Conservation (phyloP, 1,284 basidiomycete genomes). For the Fomitopsis pinicola region DNA sequence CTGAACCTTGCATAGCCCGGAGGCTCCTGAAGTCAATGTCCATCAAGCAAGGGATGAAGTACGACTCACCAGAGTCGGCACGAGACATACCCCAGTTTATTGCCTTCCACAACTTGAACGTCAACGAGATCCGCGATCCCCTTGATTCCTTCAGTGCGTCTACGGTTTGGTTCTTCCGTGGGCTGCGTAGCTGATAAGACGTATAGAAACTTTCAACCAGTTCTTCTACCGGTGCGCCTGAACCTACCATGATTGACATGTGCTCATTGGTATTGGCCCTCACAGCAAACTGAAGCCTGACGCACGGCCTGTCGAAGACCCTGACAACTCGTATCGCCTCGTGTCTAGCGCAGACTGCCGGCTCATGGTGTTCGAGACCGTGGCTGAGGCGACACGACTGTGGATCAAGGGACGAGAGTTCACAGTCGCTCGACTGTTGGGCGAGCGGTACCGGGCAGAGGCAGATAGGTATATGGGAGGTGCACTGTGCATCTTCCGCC, state of each 20-base stretch:
- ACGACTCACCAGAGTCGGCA: conserved; percentile 81
- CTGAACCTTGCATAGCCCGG: conserved; percentile 44
- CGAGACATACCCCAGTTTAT: conserved; percentile 87
- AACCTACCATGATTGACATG: conserved; percentile 1
- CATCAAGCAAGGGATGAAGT: conserved; percentile 94
- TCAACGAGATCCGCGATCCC: conserved; percentile 81
- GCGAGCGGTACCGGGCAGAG: conserved; percentile 69
- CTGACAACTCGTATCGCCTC: conserved; percentile 70
- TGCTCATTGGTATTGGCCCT: conserved; percentile 19
- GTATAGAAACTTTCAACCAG: conserved; percentile 81
- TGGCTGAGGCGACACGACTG: conserved; percentile 79
- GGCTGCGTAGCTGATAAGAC: neutral
- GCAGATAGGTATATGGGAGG: conserved; percentile 74
- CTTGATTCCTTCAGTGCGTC: conserved; percentile 76
- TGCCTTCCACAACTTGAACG: conserved; percentile 84
- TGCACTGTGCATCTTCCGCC: conserved; percentile 79
- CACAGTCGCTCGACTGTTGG: conserved; percentile 74
- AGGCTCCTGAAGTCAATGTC: conserved; percentile 85
- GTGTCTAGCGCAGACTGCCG: conserved; percentile 93
- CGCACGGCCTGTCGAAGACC: conserved; percentile 75
- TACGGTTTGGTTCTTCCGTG: neutral
- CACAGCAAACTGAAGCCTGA: conserved; percentile 80
- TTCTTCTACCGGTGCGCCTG: conserved; percentile 71
- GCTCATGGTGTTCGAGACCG: conserved; percentile 88
- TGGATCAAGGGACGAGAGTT: conserved; percentile 99